Base-by-base conservation (phyloP, 768 basidiomycete genomes). In the Cyathus striatus region DNA sequence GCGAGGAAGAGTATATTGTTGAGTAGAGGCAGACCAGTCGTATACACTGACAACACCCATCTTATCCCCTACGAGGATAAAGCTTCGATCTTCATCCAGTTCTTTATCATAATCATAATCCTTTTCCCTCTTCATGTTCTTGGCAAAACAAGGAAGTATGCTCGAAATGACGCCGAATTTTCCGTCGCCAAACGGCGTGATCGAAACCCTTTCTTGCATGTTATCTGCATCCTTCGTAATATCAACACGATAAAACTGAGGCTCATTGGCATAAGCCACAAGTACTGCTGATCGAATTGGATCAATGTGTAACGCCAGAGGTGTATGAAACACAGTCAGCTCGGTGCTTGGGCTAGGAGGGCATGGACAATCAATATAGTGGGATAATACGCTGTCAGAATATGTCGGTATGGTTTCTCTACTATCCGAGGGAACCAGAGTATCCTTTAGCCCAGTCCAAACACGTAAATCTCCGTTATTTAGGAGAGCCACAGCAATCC, bases 31-130 rank as follows among this genome's bases (percentile, higher is more conserved):
- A 20, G 56, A 47, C 74, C 76, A 84, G 25, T 76, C 68, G 52
- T 83, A 88, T 3, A 87, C 61, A 43, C 69, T 77, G 34, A 89
- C 60, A 32, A 68, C 78, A 1, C 88, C 88, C 20, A 86, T 64
- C 18, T 66, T 61, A 54, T 90, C 83, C 2, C 89, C 88, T 1
- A 64, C 66, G 6, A 89, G 51, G 23, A 89, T 58, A 54, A 86
- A 77, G 52, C 68, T 75, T 9, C 55, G 51, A 40, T 75, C 67
- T 16, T 44, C 41, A 20, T 35, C 22, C n/a, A n/a, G n/a, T n/a
- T n/a, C n/a, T n/a, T n/a, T n/a, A n/a, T n/a, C n/a, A n/a, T n/a
- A n/a, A n/a, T n/a, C n/a, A n/a, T n/a, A n/a, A n/a, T n/a, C n/a
- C n/a, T n/a, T n/a, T n/a, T n/a, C n/a, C n/a, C n/a, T n/a, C n/a